Evolutionary conservation across 306 rosid genomes (phyloP).

Genomic region (Quercus gilva): DNA sequence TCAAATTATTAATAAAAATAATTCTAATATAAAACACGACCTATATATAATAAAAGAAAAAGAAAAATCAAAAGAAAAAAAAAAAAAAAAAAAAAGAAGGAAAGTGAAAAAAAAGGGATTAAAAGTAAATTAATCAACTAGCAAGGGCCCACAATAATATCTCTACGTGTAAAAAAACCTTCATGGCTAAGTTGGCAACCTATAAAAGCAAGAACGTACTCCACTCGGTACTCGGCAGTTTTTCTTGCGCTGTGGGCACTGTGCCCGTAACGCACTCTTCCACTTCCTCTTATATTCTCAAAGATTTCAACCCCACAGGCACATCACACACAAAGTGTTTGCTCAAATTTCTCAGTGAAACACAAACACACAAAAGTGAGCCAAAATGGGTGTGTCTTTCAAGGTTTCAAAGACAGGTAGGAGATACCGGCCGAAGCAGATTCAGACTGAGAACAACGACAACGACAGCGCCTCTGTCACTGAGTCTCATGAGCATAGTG

Average conservation of each 20-base stretch:
- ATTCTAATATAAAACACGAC: too few relatives aligned
- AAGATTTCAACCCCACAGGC: not conserved
- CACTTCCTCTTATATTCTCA: not conserved
- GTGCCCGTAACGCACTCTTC: not conserved
- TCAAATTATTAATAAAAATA: too few relatives aligned
- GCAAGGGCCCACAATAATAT: not conserved
- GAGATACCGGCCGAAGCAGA: conserved; percentile 34
- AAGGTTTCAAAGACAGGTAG: conserved; percentile 34
- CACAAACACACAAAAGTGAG: not conserved
- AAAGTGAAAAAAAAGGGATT: too few relatives aligned
- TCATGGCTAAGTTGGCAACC: conserved; percentile 35
- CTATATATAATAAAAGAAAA: too few relatives aligned
- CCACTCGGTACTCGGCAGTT: not conserved
- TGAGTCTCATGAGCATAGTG: not conserved
- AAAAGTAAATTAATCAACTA: not conserved
- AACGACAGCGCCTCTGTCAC: not conserved
- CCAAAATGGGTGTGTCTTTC: conserved; percentile 38
- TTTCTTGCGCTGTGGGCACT: conserved; percentile 2
- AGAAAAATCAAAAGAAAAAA: not conserved
- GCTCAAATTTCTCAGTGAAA: not conserved
- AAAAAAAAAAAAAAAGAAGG: not conserved
- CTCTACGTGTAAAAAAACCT: conserved; percentile 27
- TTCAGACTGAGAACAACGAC: conserved; percentile 8
- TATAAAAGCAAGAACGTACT: conserved; percentile 10
- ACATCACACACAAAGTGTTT: not conserved